Evolutionary conservation across 2,329 filamentous ascomycete genomes (phyloP), one percentile per base, ranked within the genome.

Genomic region (Penicillium sp.): DNA sequence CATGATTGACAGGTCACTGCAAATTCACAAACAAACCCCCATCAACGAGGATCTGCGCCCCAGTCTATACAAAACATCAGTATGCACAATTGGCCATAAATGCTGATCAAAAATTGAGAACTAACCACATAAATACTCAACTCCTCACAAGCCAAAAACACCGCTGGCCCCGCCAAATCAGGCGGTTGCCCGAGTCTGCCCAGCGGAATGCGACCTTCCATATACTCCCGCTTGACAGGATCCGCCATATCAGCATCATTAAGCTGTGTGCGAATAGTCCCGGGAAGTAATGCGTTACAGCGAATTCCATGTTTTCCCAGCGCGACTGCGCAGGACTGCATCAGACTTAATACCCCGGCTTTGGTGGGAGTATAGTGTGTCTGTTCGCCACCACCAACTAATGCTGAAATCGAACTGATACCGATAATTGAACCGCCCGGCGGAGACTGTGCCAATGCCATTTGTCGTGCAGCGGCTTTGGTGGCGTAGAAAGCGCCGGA

Each of bases 281-380:
- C 87, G 1, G 87, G 87, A 10, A 94, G 66, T 37, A 94, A 64
- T 1, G 87, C 85, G 61, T 94, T 94, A 60, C 87, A 93, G 35
- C 87, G 68, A 37, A 94, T 88, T 4, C 73, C 71, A 61, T 92
- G 76, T 55, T 77, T 75, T 0, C 87, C 87, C 30, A 94, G 65
- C 6, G 87, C 85, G 22, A 85, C 83, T 0, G 87, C 87, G 25
- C 79, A 80, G 48, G 81, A 86, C 68, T 94, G 87, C 77, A 93
- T 92, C 30, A 94, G 71, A 31, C 79, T 84, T 25, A 85, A 59
- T 2, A 94, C 75, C 2, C 85, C 87, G 0, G 87, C 86, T 64
- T 94, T 94, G 11, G 87, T 93, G 7, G 87, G 85, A 11, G 87
- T 93, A 65, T 93, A 94, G 59, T 94, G 87, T 16, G 79, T 81